Evolutionary conservation across 1,284 basidiomycete species (phyloP).

Genomic region (Trichosporon sp.): DNA sequence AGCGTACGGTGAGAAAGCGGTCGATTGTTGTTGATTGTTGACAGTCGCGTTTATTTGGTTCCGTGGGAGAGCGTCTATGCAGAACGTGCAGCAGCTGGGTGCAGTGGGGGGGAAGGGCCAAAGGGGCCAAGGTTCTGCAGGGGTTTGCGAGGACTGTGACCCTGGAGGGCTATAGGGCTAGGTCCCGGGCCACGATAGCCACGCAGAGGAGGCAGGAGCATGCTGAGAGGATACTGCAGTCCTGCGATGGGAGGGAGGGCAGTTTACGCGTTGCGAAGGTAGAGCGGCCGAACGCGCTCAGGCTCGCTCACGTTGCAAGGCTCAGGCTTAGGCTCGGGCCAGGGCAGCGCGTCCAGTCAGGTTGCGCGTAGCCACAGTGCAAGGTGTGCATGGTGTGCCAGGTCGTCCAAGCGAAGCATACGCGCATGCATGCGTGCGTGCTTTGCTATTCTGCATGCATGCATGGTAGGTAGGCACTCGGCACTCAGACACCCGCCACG

Average conservation of each 20-base stretch:
- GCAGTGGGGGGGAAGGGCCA: not conserved
- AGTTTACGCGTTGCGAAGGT: not conserved
- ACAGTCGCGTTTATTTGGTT: not conserved
- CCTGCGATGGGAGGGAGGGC: too few relatives aligned
- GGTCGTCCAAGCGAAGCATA: not conserved
- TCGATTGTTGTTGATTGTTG: not conserved
- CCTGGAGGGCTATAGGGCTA: not conserved
- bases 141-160: not conserved
- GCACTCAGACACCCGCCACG: too few relatives aligned
- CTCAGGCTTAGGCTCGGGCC: not conserved
- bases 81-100: not conserved
- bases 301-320: not conserved
- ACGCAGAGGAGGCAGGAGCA: too few relatives aligned
- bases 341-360: constrained; percentile 2
- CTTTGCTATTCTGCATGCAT: too few relatives aligned
- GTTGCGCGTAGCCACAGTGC: not conserved
- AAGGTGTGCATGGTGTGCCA: not conserved
- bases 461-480: too few relatives aligned
- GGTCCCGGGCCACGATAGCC: not conserved
- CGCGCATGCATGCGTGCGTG: too few relatives aligned
- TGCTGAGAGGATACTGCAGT: too few relatives aligned
- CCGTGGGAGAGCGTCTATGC: not conserved
- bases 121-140: not conserved
- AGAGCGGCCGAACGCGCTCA: not conserved
- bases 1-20: not conserved